These are phyloP conservation scores for Fagus sylvatica DNA, from an alignment of 306 rosid genomes.

Conservation along the genomic window DNA sequence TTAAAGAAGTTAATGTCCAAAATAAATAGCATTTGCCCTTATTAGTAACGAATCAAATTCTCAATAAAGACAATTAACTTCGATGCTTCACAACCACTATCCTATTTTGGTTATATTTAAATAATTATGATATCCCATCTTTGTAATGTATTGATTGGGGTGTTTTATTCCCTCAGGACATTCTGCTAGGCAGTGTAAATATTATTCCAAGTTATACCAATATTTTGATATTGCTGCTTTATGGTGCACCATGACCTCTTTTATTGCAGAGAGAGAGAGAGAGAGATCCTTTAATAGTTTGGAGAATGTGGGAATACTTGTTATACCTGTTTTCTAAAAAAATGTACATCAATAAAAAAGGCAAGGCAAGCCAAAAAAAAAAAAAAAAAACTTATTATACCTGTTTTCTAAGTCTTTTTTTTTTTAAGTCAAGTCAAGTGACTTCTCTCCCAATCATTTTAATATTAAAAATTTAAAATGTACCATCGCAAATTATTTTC, in stretches of 20 bases:
- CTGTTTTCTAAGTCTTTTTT: too few relatives aligned
- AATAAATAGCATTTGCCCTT: background rate
- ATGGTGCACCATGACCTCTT: background rate
- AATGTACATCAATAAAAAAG: too few relatives aligned
- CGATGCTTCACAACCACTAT: slow-evolving; percentile 15
- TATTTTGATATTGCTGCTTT: background rate
- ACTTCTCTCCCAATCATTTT: too few relatives aligned
- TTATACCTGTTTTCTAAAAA: too few relatives aligned
- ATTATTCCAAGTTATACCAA: background rate
- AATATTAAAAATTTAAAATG: too few relatives aligned
- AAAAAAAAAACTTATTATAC: too few relatives aligned
- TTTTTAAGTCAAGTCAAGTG: too few relatives aligned
- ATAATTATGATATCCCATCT: too few relatives aligned
- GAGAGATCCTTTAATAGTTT: background rate
- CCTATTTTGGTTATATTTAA: slow-evolving; percentile 9
- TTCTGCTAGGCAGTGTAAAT: slow-evolving; percentile 11
- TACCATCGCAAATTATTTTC: too few relatives aligned
- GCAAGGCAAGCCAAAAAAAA: too few relatives aligned
- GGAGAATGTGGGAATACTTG: slow-evolving; percentile 12
- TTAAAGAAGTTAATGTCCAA: too few relatives aligned
- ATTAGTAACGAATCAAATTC: background rate
- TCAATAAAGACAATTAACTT: background rate
- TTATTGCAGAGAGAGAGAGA: slow-evolving; percentile 9
- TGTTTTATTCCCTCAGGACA: slow-evolving; percentile 1
- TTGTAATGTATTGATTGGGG: background rate